Base-by-base conservation (phyloP, 2,329 filamentous ascomycete species). In the Penicillium carneum region DNA sequence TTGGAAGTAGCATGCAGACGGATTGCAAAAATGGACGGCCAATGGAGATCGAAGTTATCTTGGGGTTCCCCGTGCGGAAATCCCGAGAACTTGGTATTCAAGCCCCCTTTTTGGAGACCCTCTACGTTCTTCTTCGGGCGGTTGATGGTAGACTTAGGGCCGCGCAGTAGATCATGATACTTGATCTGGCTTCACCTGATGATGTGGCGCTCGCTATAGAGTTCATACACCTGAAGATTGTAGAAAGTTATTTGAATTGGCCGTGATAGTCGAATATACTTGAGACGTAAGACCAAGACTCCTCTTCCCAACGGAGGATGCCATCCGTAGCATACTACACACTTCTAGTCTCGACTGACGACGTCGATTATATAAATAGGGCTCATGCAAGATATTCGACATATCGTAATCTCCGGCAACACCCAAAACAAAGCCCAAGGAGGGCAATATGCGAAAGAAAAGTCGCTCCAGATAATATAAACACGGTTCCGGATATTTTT, bases 11-110 rank as follows among this genome's bases (percentile, higher is more conserved):
- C 62, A 83, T 83, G 81, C 78, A 81, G 62, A 75, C 73, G 0
- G 81, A 83, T 61, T 74, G 71, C 41, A 76, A 77, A 52, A 76
- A 72, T 49, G 79, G 78, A 1, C 68, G 78, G 31, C 74, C 76
- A 2, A 73, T 83, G 74, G 81, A 82, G 65, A 74, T 82, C n/a
- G 80, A 82, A 55, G 79, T 82, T 0, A 82, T 83, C 29, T 61
- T 83, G 26, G 81, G 80, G 0, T 77, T 74, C 46, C 77, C 79
- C 4, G 75, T 79, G 59, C 68, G 66, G 53, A 80, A 77, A 64
- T 76, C 78, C 1, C 72, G 68, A 47, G 77, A 81, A 55, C 65
- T 79, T 14, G 74, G 75, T 0, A 72, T 82, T 23, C 62, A 71
- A n/a, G 77, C 76, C 1, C 79, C 80, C 1, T 75, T 71, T 18